phyloP scores from a whole-genome alignment of 768 basidiomycete species.

The Paxillus ammoniavirescens region DNA sequence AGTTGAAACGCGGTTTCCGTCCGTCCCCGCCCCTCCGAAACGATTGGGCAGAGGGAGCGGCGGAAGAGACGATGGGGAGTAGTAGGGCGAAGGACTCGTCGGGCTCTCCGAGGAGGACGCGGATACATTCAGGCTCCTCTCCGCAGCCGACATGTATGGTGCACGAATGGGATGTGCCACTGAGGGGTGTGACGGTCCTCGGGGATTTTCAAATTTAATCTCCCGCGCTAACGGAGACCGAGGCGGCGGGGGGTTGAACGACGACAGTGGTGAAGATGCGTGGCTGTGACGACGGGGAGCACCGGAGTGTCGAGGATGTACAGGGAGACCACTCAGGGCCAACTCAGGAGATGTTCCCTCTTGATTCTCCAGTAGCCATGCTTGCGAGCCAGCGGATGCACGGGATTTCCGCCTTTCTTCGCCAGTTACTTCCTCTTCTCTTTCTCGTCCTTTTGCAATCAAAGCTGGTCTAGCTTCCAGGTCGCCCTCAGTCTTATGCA shows the following conservation, averaged over 20 bases:
- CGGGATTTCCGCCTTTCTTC: conserved; percentile 1
- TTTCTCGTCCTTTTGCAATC: not conserved
- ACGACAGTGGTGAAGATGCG: conserved; percentile 2
- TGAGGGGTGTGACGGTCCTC: not conserved
- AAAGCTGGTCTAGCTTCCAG: not conserved
- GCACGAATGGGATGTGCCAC: not conserved
- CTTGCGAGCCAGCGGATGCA: conserved; percentile 1
- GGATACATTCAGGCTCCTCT: not conserved
- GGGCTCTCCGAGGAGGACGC: not conserved
- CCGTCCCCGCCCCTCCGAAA: not conserved
- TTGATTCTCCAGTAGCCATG: conserved; percentile 8
- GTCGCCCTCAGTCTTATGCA: conserved; percentile 22
- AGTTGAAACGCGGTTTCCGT: conserved; percentile 1
- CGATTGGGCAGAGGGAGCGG: not conserved
- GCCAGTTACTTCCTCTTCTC: not conserved
- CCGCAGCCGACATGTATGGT: not conserved
- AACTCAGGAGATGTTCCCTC: conserved; percentile 9
- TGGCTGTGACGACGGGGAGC: not conserved
- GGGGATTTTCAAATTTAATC: not conserved
- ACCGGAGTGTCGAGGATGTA: not conserved
- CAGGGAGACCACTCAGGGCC: not conserved
- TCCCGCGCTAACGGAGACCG: not conserved
- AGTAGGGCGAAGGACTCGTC: not conserved
- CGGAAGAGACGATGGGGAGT: not conserved
- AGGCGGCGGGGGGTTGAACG: not conserved